A percentile compares a stretch with the other conserved stretches of the same genome.
These are phyloP conservation scores for Margaritispora aquatica DNA, from an alignment of 495 filamentous ascomycete genomes.

Conservation along the genomic window DNA sequence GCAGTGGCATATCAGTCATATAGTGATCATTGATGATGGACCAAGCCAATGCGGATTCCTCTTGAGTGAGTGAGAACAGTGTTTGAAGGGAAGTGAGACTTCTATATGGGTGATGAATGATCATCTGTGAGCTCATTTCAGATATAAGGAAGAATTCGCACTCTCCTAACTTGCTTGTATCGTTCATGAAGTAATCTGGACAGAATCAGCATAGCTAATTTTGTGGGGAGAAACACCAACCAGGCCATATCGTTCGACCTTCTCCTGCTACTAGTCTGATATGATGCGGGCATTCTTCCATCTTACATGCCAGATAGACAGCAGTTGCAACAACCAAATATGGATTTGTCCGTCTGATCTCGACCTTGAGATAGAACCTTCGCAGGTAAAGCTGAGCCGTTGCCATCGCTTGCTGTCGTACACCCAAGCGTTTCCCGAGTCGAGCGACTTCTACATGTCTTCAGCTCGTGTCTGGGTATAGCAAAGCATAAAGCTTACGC, in stretches of 20 bases:
- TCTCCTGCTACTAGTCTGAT: constrained; percentile 83
- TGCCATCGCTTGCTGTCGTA: constrained; percentile 87
- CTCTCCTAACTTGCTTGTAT: constrained; percentile 87
- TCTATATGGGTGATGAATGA: constrained; percentile 96
- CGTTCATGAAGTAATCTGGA: constrained; percentile 68
- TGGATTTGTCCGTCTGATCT: constrained; percentile 88
- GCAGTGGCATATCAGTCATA: constrained; percentile 83
- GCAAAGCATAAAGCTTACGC: constrained; percentile 46
- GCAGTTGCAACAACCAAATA: constrained; percentile 88
- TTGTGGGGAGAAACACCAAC: constrained; percentile 35
- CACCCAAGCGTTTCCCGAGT: constrained; percentile 69
- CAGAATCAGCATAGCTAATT: constrained; percentile 5
- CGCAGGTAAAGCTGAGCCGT: constrained; percentile 94
- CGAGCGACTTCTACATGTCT: constrained; percentile 61
- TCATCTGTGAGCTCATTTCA: constrained; percentile 90
- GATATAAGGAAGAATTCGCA: constrained; percentile 95
- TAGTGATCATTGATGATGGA: constrained; percentile 95
- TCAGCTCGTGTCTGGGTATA: background rate
- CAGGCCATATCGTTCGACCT: constrained; percentile 81
- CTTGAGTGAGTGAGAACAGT: constrained; percentile 62
- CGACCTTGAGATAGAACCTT: constrained; percentile 86
- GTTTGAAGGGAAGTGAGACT: constrained; percentile 68
- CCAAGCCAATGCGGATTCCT: constrained; percentile 75
- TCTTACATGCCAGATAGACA: constrained; percentile 94
- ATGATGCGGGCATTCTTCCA: constrained; percentile 97